A percentile compares a stretch with the other conserved stretches of the same genome.
phyloP scores from a whole-genome alignment of 306 rosid species.

The Cucumis hystrix region DNA sequence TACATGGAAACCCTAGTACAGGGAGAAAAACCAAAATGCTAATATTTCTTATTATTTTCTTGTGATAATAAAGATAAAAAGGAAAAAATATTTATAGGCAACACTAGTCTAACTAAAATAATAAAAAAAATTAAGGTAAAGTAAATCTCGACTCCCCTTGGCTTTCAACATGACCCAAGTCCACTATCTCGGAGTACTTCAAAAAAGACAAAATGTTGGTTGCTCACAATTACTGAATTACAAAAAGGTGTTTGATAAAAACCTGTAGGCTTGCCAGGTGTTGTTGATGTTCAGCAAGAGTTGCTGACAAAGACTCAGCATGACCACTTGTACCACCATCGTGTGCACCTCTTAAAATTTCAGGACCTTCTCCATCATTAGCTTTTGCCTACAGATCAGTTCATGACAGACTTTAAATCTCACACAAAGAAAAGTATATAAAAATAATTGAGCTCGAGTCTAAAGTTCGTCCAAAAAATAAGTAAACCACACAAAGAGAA shows the following conservation, averaged over 20 bases:
- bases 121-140: no score
- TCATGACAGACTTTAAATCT: not conserved
- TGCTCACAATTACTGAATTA: not conserved
- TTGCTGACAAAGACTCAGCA: slow-evolving; percentile 80
- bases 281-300: slow-evolving; percentile 98
- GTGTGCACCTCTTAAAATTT: slow-evolving; percentile 58
- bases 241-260: slow-evolving; percentile 7
- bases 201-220: not conserved
- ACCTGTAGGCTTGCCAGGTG: slow-evolving; percentile 99
- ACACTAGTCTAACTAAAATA: no score
- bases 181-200: not conserved
- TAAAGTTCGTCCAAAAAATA: not conserved
- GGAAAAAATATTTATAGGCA: no score
- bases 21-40: no score
- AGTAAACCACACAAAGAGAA: not conserved
- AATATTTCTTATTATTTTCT: no score
- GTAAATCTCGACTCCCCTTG: no score
- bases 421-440: not conserved
- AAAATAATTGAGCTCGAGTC: not conserved
- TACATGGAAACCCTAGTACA: no score
- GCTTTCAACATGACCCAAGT: no score
- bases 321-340: slow-evolving; percentile 84
- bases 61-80: no score
- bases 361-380: slow-evolving; percentile 98
- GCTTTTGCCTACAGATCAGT: slow-evolving; percentile 65